A percentile compares a stretch with the other conserved stretches of the same genome.
Conservation (phyloP, 2,329 filamentous ascomycete genomes). For the Aspergillus sp. region DNA sequence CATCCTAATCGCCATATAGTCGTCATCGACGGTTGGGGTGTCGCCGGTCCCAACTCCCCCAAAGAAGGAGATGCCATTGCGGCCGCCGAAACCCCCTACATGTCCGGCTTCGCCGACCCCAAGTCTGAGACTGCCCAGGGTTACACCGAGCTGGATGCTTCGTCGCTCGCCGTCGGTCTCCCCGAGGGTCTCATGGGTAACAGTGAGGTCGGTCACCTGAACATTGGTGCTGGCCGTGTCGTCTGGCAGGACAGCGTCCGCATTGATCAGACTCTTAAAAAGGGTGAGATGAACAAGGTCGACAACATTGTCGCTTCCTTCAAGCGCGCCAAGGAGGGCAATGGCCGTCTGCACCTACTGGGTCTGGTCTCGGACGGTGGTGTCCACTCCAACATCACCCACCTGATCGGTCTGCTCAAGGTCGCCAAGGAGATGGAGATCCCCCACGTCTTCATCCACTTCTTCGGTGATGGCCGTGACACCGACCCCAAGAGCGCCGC, state of each 20-base stretch:
- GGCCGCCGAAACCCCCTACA: constrained; percentile 86
- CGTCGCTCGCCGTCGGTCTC: constrained; percentile 90
- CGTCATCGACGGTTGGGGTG: constrained; percentile 99
- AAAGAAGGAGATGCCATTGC: constrained; percentile 93
- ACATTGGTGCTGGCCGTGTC: constrained; percentile 95
- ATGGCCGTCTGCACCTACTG: constrained; percentile 86
- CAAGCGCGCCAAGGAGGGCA: constrained; percentile 77
- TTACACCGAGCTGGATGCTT: constrained; percentile 91
- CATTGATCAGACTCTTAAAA: constrained; percentile 91
- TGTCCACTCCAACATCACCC: constrained; percentile 94
- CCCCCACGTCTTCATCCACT: constrained; percentile 95
- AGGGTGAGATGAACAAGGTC: constrained; percentile 72
- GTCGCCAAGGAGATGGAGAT: constrained; percentile 86
- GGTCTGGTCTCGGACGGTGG: constrained; percentile 94
- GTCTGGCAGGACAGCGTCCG: constrained; percentile 98
- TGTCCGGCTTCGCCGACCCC: constrained; percentile 75
- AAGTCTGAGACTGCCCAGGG: constrained; percentile 74
- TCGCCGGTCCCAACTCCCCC: constrained; percentile 75
- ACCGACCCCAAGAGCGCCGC: constrained; percentile 94
- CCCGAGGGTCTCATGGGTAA: constrained; percentile 99
- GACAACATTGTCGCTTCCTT: constrained; percentile 76
- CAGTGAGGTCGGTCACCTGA: constrained; percentile 96
- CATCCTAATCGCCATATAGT: constrained; percentile 51
- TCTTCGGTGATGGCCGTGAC: constrained; percentile 97
- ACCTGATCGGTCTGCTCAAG: constrained; percentile 82